Conservation (phyloP, 169 alveolate genomes). For the Cyclospora cayetanensis region DNA sequence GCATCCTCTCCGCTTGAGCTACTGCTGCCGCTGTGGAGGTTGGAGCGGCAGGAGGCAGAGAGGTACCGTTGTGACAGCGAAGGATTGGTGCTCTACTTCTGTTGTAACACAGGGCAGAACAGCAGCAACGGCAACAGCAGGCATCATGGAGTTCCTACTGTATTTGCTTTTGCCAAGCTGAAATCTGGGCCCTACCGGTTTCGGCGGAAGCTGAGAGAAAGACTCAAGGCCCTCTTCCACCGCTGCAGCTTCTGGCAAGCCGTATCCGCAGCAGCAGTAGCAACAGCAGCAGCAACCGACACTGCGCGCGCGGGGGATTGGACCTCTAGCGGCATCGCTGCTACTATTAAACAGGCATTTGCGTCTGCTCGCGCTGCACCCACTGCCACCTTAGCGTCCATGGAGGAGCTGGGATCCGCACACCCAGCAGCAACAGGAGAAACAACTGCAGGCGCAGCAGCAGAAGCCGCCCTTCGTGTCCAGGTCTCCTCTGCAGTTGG, state of each 20-base stretch:
- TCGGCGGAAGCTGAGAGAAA: conserved; percentile 60
- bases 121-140: background rate
- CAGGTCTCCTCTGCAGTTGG: conserved; percentile 5
- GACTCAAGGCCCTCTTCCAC: background rate
- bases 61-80: background rate
- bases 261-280: conserved; percentile 14
- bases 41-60: background rate
- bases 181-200: conserved; percentile 17
- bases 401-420: background rate
- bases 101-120: background rate
- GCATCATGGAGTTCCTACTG: background rate
- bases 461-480: conserved; percentile 46
- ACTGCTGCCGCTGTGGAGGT: conserved; percentile 32
- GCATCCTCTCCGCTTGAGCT: conserved; percentile 29
- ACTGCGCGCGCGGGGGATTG: no score
- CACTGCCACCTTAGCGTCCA: background rate
- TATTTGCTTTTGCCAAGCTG: conserved; percentile 66
- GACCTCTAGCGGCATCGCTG: background rate
- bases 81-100: conserved; percentile 42
- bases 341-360: background rate
- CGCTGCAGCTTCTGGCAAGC: conserved; percentile 34
- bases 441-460: conserved; percentile 2
- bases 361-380: background rate
- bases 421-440: background rate
- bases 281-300: background rate